Percentiles rank a stretch among this genome's conserved stretches.
phyloP scores from a whole-genome alignment of 75 land plant species.

The Pinus tabuliformis region DNA sequence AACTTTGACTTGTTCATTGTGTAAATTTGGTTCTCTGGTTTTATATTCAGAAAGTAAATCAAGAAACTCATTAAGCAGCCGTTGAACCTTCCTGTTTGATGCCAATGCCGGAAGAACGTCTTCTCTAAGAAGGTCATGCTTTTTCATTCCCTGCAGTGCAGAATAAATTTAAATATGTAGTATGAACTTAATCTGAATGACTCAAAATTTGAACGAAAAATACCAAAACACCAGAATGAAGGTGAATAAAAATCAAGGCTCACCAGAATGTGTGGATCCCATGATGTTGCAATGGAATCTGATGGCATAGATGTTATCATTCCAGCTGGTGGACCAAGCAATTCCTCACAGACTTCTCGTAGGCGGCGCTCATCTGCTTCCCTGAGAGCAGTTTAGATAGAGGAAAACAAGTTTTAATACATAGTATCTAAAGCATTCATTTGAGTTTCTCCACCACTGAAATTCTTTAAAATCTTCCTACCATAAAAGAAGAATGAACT shows the following conservation, averaged over 20 bases:
- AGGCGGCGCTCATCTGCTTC: conserved; percentile 93
- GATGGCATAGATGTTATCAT: conserved; percentile 32
- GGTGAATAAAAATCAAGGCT: conserved; percentile 9
- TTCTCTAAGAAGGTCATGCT: conserved; percentile 76
- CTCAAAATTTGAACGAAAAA: neutral
- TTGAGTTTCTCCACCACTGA: neutral
- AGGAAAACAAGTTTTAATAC: neutral
- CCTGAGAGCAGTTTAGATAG: conserved; percentile 31
- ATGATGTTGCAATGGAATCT: conserved; percentile 38
- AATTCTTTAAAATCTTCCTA: neutral
- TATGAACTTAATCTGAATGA: too few species aligned
- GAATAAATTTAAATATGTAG: neutral
- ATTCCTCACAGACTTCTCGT: conserved; percentile 91
- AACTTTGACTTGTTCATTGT: too few species aligned
- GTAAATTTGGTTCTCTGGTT: conserved; percentile 10
- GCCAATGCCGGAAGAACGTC: conserved; percentile 99
- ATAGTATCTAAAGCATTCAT: neutral
- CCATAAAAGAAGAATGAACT: neutral
- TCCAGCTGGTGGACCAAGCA: conserved; percentile 88
- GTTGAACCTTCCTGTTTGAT: conserved; percentile 83
- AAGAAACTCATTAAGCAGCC: conserved; percentile 88
- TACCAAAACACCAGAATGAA: neutral
- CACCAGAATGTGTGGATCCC: conserved; percentile 83
- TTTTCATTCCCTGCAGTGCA: conserved; percentile 78
- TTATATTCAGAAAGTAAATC: conserved; percentile 82